Base-by-base conservation (phyloP, 1,139 yeast species). In the Saccharomyces uvarum region DNA sequence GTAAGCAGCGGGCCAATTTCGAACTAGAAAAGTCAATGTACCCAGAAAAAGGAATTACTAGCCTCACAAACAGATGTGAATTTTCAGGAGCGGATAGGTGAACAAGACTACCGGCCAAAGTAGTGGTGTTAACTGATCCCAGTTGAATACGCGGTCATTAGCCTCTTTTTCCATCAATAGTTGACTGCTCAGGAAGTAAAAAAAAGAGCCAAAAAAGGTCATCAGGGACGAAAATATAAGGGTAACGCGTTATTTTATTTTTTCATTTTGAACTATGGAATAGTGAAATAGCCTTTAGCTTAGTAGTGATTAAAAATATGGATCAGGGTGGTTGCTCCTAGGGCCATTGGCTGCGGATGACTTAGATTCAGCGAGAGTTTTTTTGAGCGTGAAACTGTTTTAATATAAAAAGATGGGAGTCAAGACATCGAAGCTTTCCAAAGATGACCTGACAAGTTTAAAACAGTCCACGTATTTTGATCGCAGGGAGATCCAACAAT, bases 401-500 rank as follows among this genome's bases (percentile, higher is more conserved):
- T 38, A n/a, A 16, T 33, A 14, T 14, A 7, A 38, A 16, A 38
- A 38, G 38, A 93, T 95, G 99, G 99, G 99, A 11, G 91, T 91
- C 65, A 87, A 96, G 28, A 95, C 95, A 16, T 89, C 97, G 24
- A 95, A 91, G 69, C 75, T 95, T 55, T 88, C 96, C 27, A 89
- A 86, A 65, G 99, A 95, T 64, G 98, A 95, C 66, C 79, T 95
- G 54, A 81, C 86, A 55, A 83, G 86, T 57, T 81, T 95, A 61
- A 87, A 87, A 70, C 85, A 83, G 67, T 86, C 90, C 32, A 95
- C 99, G 0, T 86, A 89, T 68, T 95, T 95, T 69, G 97, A 93
- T 68, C 83, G 93, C 56, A 78, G 96, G 61, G 99, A 95, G 69
- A 81, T 95, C 52, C 98, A 93, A 70, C 99, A 91, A 68, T 93